Evolutionary conservation across 2,329 filamentous ascomycete species (phyloP).

Genomic region (Nigrospora osmanthi): DNA sequence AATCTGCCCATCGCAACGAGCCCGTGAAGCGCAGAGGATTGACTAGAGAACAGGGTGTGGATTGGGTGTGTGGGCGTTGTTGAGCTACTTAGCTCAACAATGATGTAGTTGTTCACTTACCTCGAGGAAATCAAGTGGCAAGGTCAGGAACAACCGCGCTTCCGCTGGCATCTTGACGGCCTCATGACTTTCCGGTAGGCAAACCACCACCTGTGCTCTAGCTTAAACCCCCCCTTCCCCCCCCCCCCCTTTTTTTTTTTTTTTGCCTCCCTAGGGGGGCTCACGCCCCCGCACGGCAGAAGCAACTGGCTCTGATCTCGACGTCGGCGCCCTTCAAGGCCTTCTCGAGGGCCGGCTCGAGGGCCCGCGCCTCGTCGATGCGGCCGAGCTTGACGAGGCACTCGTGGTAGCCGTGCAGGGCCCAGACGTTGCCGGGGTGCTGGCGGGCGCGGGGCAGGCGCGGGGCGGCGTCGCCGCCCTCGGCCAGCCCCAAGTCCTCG

Average conservation of each 20-base stretch:
- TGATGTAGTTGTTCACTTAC: no score
- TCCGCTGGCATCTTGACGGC: no score
- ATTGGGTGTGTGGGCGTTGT: no score
- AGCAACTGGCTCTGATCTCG: conserved; percentile 26
- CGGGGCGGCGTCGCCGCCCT: conserved; percentile 15
- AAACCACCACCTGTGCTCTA: no score
- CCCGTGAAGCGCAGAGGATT: no score
- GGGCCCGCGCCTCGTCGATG: conserved; percentile 23
- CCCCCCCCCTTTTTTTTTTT: background rate
- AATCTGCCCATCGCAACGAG: no score
- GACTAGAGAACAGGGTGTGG: no score
- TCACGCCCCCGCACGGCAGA: conserved; percentile 15
- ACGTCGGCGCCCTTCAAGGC: conserved; percentile 18
- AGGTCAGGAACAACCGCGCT: no score
- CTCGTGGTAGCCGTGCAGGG: conserved; percentile 65
- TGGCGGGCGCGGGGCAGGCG: conserved; percentile 47
- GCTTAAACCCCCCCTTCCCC: no score
- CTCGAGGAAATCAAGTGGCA: no score
- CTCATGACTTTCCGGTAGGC: no score
- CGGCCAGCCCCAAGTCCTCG: conserved; percentile 45
- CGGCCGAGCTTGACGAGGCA: conserved; percentile 51
- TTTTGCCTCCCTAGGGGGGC: background rate
- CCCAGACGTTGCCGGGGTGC: conserved; percentile 70
- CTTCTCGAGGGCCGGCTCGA: conserved; percentile 15
- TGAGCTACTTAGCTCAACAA: no score